A percentile compares a stretch with the other conserved stretches of the same genome.
These are phyloP conservation scores for Neophaeococcomyces aloes DNA, from an alignment of 2,329 filamentous ascomycete species.

Conservation along the genomic window DNA sequence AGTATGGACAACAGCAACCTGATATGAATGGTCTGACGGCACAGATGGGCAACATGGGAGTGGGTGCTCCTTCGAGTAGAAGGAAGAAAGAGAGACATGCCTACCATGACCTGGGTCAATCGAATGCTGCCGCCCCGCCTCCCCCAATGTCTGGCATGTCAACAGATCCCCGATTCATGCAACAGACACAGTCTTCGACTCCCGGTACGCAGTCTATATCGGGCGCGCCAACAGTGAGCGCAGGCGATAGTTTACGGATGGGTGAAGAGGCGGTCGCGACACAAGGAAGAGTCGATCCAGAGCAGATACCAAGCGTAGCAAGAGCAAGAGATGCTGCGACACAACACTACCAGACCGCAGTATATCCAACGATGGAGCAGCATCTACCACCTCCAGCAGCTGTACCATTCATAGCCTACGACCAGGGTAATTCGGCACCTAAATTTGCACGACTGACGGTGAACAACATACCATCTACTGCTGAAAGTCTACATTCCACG, in stretches of 20 bases:
- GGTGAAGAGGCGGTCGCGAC: slow-evolving; percentile 50
- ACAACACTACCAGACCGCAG: slow-evolving; percentile 71
- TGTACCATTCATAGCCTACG: slow-evolving; percentile 82
- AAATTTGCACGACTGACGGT: slow-evolving; percentile 85
- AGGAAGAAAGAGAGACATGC: slow-evolving; percentile 95
- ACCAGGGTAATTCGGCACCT: slow-evolving; percentile 92
- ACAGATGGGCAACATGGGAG: slow-evolving; percentile 68
- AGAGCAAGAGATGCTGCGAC: slow-evolving; percentile 71
- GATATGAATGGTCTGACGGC: slow-evolving; percentile 33
- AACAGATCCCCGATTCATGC: slow-evolving; percentile 23
- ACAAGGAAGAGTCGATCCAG: slow-evolving; percentile 70
- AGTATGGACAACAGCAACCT: slow-evolving; percentile 12
- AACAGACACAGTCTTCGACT: slow-evolving; percentile 22
- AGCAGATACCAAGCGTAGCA: slow-evolving; percentile 87
- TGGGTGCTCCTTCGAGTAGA: slow-evolving; percentile 45
- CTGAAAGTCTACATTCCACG: slow-evolving; percentile 69
- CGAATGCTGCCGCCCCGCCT: slow-evolving; percentile 53
- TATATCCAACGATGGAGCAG: slow-evolving; percentile 92
- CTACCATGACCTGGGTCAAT: slow-evolving; percentile 71
- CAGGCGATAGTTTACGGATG: slow-evolving; percentile 24
- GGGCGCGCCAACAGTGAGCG: slow-evolving; percentile 10
- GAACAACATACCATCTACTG: slow-evolving; percentile 79
- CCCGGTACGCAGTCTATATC: slow-evolving; percentile 19
- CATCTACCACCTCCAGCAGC: slow-evolving; percentile 82
- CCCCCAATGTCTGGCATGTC: slow-evolving; percentile 40